These are phyloP conservation scores for Marasmius tenuissimus DNA, from an alignment of 1,284 basidiomycete genomes.

Conservation along the genomic window DNA sequence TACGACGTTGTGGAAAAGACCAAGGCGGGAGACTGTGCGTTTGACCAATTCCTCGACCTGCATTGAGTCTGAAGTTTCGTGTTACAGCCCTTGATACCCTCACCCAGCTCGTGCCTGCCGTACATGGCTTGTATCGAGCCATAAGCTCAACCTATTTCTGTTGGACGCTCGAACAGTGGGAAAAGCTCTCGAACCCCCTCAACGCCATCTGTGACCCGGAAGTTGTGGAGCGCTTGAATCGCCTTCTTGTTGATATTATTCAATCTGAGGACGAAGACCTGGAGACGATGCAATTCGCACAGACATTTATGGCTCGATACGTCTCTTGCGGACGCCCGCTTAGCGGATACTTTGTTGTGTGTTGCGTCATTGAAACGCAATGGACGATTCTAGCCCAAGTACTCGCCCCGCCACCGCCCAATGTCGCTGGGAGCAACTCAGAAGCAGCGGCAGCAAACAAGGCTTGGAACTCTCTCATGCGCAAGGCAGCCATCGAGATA, in stretches of 20 bases:
- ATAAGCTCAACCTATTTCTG: slow-evolving; percentile 75
- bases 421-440: slow-evolving; percentile 31
- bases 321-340: slow-evolving; percentile 73
- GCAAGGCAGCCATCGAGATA: slow-evolving; percentile 43
- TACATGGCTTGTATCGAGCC: slow-evolving; percentile 88
- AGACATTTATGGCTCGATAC: slow-evolving; percentile 78
- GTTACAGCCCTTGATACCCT: slow-evolving; percentile 66
- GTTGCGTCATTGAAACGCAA: slow-evolving; percentile 81
- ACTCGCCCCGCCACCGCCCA: slow-evolving; percentile 46
- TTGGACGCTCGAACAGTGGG: slow-evolving; percentile 75
- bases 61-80: slow-evolving; percentile 3
- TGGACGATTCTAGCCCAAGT: slow-evolving; percentile 84
- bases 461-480: slow-evolving; percentile 73
- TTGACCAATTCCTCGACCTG: background rate
- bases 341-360: slow-evolving; percentile 85
- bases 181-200: slow-evolving; percentile 52
- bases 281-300: slow-evolving; percentile 57
- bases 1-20: slow-evolving; percentile 57
- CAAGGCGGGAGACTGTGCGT: slow-evolving; percentile 54
- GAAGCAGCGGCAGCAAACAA: slow-evolving; percentile 81
- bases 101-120: slow-evolving; percentile 74
- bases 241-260: slow-evolving; percentile 60
- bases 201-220: slow-evolving; percentile 58
- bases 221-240: slow-evolving; percentile 69
- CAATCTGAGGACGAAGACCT: slow-evolving; percentile 52